These are phyloP conservation scores for Penicillium lagena DNA, from an alignment of 495 filamentous ascomycete genomes.

Conservation along the genomic window DNA sequence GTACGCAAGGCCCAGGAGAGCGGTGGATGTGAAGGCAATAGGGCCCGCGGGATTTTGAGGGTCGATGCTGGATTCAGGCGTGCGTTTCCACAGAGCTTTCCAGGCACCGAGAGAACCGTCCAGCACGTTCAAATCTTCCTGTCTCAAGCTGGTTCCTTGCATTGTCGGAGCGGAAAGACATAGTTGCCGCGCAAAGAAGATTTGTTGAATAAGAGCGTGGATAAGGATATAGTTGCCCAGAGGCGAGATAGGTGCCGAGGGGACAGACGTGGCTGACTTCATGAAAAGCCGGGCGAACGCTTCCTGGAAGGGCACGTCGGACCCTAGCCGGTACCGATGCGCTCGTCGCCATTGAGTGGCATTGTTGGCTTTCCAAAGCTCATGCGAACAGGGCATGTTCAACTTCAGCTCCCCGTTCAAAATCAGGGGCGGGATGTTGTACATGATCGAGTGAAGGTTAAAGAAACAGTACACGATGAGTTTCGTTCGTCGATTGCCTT, in stretches of 20 bases:
- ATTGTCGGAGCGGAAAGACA: constrained; percentile 39
- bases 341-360: constrained; percentile 39
- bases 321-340: constrained; percentile 27
- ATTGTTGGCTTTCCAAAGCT: constrained; percentile 46
- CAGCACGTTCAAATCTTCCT: constrained; percentile 35
- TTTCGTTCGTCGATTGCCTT: constrained; percentile 46
- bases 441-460: constrained; percentile 49
- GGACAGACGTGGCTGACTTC: constrained; percentile 33
- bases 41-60: constrained; percentile 47
- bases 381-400: constrained; percentile 44
- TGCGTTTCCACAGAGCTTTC: constrained; percentile 48
- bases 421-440: constrained; percentile 48
- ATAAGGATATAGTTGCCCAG: constrained; percentile 50
- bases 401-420: constrained; percentile 43
- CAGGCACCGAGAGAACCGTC: constrained; percentile 43
- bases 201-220: constrained; percentile 47
- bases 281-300: constrained; percentile 42
- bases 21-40: constrained; percentile 49
- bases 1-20: constrained; percentile 47
- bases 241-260: constrained; percentile 45
- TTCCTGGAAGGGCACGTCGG: constrained; percentile 40
- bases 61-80: constrained; percentile 46
- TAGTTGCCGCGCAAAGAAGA: constrained; percentile 45
- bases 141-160: constrained; percentile 37
- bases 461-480: constrained; percentile 50